Evolutionary conservation across 2,329 filamentous ascomycete genomes (phyloP).

Genomic region (Fusarium cicatricum): DNA sequence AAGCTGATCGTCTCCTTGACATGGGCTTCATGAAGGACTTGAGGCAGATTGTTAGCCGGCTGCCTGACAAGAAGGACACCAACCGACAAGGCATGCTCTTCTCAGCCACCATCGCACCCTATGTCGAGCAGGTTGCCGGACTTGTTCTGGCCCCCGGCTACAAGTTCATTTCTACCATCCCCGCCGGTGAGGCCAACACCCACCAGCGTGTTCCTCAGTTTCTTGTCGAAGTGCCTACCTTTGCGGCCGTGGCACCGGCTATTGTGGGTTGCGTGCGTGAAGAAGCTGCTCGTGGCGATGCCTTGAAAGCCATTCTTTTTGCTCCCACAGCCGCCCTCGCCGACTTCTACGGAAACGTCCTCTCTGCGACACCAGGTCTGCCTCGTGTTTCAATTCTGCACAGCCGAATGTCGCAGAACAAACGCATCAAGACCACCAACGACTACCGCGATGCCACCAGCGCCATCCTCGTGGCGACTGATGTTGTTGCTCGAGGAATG

Average conservation of each 20-base stretch:
- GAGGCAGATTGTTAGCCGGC: constrained; percentile 75
- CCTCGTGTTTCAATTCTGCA: constrained; percentile 58
- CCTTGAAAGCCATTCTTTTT: constrained; percentile 88
- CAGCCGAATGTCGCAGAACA: constrained; percentile 59
- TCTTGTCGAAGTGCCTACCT: constrained; percentile 70
- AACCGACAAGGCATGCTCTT: constrained; percentile 81
- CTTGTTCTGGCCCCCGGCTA: constrained; percentile 74
- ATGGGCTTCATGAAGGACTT: constrained; percentile 85
- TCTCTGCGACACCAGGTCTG: constrained; percentile 51
- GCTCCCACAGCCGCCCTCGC: constrained; percentile 68
- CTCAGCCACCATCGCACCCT: constrained; percentile 82
- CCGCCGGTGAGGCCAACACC: constrained; percentile 77
- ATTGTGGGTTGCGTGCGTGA: constrained; percentile 65
- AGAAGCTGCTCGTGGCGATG: constrained; percentile 52
- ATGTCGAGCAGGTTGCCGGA: constrained; percentile 78
- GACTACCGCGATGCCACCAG: constrained; percentile 62
- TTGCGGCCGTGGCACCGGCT: constrained; percentile 71
- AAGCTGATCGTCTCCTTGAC: constrained; percentile 83
- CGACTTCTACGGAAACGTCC: constrained; percentile 59
- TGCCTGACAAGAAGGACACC: constrained; percentile 68
- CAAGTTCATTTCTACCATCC: constrained; percentile 83
- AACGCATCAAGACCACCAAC: constrained; percentile 67
- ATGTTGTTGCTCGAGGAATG: constrained; percentile 77
- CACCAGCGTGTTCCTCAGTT: constrained; percentile 80
- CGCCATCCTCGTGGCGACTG: constrained; percentile 71